Conservation (phyloP, 495 filamentous ascomycete species). For the Aspergillus incahuasiensis region DNA sequence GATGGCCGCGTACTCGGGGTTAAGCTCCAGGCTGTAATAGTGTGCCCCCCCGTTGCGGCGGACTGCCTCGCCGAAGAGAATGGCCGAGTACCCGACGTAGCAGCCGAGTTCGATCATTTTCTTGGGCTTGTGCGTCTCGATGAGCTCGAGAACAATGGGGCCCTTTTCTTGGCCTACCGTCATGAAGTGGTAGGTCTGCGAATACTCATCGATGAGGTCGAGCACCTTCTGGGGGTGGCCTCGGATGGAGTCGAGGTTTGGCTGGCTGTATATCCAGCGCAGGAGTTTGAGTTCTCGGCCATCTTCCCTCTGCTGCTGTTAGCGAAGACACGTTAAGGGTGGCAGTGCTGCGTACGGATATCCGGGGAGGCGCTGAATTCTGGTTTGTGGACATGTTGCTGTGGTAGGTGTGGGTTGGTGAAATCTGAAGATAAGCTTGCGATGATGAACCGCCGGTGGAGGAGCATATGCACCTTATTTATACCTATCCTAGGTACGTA, state of each 20-base stretch:
- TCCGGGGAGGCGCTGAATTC: background rate
- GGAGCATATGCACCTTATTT: too few species aligned
- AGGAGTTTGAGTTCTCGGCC: conserved; percentile 71
- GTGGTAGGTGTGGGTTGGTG: too few species aligned
- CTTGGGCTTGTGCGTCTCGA: conserved; percentile 58
- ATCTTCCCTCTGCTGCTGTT: background rate
- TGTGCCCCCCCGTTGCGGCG: conserved; percentile 52
- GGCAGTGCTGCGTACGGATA: background rate
- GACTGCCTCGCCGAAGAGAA: conserved; percentile 63
- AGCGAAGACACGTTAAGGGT: background rate
- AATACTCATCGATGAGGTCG: conserved; percentile 67
- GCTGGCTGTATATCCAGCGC: conserved; percentile 59
- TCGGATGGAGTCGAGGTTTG: conserved; percentile 53
- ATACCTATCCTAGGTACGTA: too few species aligned
- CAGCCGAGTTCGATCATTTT: conserved; percentile 76
- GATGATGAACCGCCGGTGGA: too few species aligned
- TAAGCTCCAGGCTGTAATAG: conserved; percentile 65
- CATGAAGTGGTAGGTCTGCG: conserved; percentile 63
- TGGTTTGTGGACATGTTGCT: background rate
- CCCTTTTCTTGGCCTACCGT: conserved; percentile 75
- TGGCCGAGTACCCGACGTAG: conserved; percentile 76
- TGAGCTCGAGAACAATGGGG: conserved; percentile 58
- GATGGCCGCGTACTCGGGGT: conserved; percentile 62
- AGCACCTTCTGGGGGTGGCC: conserved; percentile 62
- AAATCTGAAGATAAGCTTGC: too few species aligned